These are phyloP conservation scores for Sindora glabra DNA, from an alignment of 306 rosid species.

Conservation along the genomic window DNA sequence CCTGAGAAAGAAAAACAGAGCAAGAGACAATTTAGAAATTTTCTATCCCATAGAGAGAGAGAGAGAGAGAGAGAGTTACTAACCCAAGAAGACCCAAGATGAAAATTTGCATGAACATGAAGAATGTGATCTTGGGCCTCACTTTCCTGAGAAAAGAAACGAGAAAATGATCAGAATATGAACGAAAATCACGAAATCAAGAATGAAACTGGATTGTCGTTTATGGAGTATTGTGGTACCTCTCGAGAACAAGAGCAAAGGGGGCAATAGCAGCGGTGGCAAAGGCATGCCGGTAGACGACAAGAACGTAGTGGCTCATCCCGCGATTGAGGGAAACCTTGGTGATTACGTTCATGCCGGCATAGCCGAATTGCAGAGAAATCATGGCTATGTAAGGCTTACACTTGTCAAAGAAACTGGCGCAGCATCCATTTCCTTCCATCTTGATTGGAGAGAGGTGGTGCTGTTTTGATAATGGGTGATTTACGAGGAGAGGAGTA, in stretches of 20 bases:
- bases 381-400: constrained; percentile 87
- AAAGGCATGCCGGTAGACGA: constrained; percentile 83
- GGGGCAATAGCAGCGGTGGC: constrained; percentile 87
- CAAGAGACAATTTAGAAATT: neutral
- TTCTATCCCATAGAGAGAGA: neutral
- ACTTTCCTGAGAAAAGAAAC: constrained; percentile 45
- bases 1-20: constrained; percentile 21
- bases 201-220: neutral
- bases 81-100: constrained; percentile 88
- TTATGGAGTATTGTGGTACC: constrained; percentile 24
- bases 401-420: constrained; percentile 34
- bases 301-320: constrained; percentile 88
- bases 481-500: neutral
- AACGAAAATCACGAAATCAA: neutral
- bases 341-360: constrained; percentile 91
- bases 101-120: constrained; percentile 60
- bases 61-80: constrained; percentile 6
- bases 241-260: constrained; percentile 80
- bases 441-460: neutral
- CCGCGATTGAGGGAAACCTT: constrained; percentile 82
- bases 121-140: constrained; percentile 72
- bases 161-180: constrained; percentile 2
- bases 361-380: constrained; percentile 81
- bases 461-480: neutral
- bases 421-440: constrained; percentile 33